Conservation (phyloP, 176 grass and related monocot species). For the Ensete glaucum region DNA sequence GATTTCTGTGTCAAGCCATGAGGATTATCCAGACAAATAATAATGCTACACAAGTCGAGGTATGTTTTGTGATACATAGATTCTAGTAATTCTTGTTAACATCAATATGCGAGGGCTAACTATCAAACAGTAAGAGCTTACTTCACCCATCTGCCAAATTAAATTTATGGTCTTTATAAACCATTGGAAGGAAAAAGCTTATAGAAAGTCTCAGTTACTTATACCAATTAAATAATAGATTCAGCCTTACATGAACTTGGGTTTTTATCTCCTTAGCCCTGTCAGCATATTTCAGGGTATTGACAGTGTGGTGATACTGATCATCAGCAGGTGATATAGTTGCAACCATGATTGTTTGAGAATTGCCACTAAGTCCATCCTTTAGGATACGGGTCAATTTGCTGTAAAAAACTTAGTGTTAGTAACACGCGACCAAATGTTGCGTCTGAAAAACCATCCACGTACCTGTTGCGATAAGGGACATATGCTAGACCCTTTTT, state of each 20-base stretch:
- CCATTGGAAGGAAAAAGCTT: background rate
- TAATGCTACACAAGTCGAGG: no score
- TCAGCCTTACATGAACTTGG: constrained; percentile 75
- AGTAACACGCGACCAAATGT: constrained; percentile 22
- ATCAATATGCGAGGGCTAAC: background rate
- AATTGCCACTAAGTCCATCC: constrained; percentile 97
- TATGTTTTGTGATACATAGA: no score
- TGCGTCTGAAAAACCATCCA: constrained; percentile 4
- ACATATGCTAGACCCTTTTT: constrained; percentile 99
- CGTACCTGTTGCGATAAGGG: constrained; percentile 96
- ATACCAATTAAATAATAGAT: constrained; percentile 15
- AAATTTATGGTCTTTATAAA: background rate
- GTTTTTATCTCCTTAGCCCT: constrained; percentile 99
- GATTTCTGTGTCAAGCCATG: background rate
- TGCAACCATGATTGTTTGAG: constrained; percentile 95
- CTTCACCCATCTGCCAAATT: background rate
- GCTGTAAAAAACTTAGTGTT: constrained; percentile 34
- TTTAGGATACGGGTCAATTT: constrained; percentile 98
- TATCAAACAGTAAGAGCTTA: background rate
- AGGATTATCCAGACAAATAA: background rate
- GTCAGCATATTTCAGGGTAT: constrained; percentile 97
- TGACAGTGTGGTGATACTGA: constrained; percentile 94
- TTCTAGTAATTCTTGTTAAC: background rate
- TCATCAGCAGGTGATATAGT: constrained; percentile 93
- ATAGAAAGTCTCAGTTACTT: background rate